These are phyloP conservation scores for Linderina pennispora DNA, from an alignment of 192 early-diverging fungal species.

Conservation along the genomic window DNA sequence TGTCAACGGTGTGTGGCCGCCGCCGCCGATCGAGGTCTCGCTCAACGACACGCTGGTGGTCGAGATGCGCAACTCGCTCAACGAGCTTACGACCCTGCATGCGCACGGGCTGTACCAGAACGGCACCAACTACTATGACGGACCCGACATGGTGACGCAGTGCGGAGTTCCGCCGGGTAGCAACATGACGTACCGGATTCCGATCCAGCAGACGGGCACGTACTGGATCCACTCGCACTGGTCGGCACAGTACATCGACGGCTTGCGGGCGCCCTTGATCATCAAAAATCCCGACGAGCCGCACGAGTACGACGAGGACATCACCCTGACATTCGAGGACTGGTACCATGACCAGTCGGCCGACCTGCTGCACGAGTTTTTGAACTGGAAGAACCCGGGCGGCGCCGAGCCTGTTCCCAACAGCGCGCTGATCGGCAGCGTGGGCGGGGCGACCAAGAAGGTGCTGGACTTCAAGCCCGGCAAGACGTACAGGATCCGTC, in stretches of 20 bases:
- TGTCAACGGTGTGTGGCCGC: slow-evolving; percentile 63
- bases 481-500: slow-evolving; percentile 77
- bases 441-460: slow-evolving; percentile 22
- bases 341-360: slow-evolving; percentile 67
- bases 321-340: slow-evolving; percentile 58
- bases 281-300: slow-evolving; percentile 55
- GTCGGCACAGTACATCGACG: slow-evolving; percentile 74
- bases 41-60: slow-evolving; percentile 36
- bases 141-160: slow-evolving; percentile 63
- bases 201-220: slow-evolving; percentile 66
- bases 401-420: slow-evolving; percentile 65
- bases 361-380: slow-evolving; percentile 49
- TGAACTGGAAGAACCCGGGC: slow-evolving; percentile 58
- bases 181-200: slow-evolving; percentile 66
- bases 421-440: slow-evolving; percentile 60
- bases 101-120: slow-evolving; percentile 78
- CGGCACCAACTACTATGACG: slow-evolving; percentile 65
- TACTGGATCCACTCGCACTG: slow-evolving; percentile 82
- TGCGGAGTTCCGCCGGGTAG: slow-evolving; percentile 65
- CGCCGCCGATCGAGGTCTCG: slow-evolving; percentile 31
- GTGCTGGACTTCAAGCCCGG: slow-evolving; percentile 57
- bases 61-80: slow-evolving; percentile 53
- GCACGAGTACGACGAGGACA: slow-evolving; percentile 65
- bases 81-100: slow-evolving; percentile 59
- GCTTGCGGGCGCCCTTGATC: slow-evolving; percentile 65